Base-by-base conservation (phyloP, 768 basidiomycete genomes). In the Omphalotus guepiniiformis region DNA sequence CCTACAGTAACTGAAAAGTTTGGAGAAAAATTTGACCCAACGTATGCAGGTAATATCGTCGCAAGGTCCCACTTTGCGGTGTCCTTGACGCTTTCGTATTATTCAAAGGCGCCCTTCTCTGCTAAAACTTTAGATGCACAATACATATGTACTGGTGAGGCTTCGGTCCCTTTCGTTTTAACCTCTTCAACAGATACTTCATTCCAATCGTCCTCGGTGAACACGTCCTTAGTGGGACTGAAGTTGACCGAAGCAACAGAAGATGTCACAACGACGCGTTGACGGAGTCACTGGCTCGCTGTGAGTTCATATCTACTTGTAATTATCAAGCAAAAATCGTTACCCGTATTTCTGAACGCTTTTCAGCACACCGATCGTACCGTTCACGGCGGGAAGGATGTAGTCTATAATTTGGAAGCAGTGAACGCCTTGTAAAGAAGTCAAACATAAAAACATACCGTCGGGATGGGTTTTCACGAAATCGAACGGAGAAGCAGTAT, bases 321-420 rank as follows among this genome's bases (percentile, higher is more conserved):
- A 30, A 11, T 15, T 29, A 29, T 13, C 9, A 47, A 9, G 19
- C 4, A 27, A 28, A 23, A 15, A 27, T 2, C 52, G 65, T 18
- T 51, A 82, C 78, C 70, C 73, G 53, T 78, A 58, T 59, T 79
- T 82, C 46, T 75, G 58, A 7, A 79, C 74, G 36, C 79, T 79
- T 50, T 78, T 65, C 21, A 92, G 66, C 12, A 91, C 69, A 5
- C 79, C 72, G 1, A 76, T 55, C 0, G 88, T 91, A 1, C 89
- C 88, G 2, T 78, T 65, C 3, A 91, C 76, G 21, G 89, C 89
- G 4, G 90, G 89, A 15, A 60, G 62, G 52, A 88, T 80, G 30
- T 88, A 55, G 50, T 86, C 82, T 83, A 37, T 35, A 11, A 18
- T 16, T 23, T 26, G 12, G 15, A 15, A 28, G 16, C 11, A 7